Conservation (phyloP, 179 eudicot genomes). For the Nepenthes alata region DNA sequence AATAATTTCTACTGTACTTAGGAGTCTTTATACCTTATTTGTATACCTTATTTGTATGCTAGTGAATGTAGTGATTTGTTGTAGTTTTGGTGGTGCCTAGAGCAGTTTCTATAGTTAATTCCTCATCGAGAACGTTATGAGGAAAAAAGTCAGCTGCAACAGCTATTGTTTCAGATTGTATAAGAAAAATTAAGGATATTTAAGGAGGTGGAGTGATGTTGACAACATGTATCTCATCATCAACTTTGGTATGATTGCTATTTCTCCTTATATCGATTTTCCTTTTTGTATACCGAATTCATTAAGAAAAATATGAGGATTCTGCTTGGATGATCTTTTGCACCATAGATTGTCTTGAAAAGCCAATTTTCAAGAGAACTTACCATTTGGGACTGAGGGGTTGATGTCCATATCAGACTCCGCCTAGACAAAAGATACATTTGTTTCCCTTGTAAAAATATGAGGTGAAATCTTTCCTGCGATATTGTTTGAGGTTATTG, state of each 20-base stretch:
- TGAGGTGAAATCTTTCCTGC: too few species aligned
- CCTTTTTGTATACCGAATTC: neutral
- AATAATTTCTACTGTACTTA: too few species aligned
- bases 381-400: too few species aligned
- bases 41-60: neutral
- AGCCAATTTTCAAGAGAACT: too few species aligned
- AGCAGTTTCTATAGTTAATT: conserved; percentile 65
- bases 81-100: conserved; percentile 69
- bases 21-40: too few species aligned
- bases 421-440: too few species aligned
- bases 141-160: conserved; percentile 72
- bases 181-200: conserved; percentile 49
- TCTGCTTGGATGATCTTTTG: neutral
- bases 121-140: conserved; percentile 70
- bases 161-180: conserved; percentile 77
- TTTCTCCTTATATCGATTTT: neutral
- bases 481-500: too few species aligned
- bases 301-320: neutral
- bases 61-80: neutral
- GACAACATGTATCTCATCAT: conserved; percentile 73
- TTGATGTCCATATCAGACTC: too few species aligned
- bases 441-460: too few species aligned
- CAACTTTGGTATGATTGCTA: conserved; percentile 47
- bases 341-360: too few species aligned
- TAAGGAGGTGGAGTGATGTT: conserved; percentile 78